A percentile compares a stretch with the other conserved stretches of the same genome.
Conservation (phyloP, 768 basidiomycete genomes). For the Russula brevipes region DNA sequence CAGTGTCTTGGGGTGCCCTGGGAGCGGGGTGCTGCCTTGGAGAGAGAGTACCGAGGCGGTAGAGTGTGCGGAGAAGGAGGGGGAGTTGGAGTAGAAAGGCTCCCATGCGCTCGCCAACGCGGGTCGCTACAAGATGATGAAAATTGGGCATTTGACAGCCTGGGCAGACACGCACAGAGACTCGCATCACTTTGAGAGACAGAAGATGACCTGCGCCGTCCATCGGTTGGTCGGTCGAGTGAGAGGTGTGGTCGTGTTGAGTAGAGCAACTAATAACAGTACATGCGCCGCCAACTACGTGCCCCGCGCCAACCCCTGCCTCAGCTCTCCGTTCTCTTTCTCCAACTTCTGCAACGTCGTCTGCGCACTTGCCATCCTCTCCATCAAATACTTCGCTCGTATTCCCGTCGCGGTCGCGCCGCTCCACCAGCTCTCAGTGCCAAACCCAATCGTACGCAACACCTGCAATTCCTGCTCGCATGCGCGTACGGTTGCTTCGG, state of each 20-base stretch:
- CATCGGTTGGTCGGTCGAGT: conserved; percentile 13
- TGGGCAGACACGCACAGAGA: conserved; percentile 57
- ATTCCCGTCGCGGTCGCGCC: conserved; percentile 47
- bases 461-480: conserved; percentile 73
- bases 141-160: conserved; percentile 8
- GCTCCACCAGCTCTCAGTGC: conserved; percentile 43
- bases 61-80: conserved; percentile 77
- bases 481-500: conserved; percentile 57
- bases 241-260: not conserved
- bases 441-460: conserved; percentile 60
- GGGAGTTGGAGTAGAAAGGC: conserved; percentile 80
- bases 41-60: conserved; percentile 72
- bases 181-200: conserved; percentile 82
- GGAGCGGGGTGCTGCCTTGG: conserved; percentile 63
- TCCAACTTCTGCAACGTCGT: conserved; percentile 67
- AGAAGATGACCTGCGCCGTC: conserved; percentile 63
- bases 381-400: conserved; percentile 62
- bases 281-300: not conserved
- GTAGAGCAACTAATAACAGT: not conserved
- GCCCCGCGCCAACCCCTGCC: conserved; percentile 47
- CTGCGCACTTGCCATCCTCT: conserved; percentile 69
- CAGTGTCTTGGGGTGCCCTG: conserved; percentile 76
- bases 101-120: conserved; percentile 73
- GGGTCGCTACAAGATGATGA: conserved; percentile 49
- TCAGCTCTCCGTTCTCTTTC: conserved; percentile 62